Evolutionary conservation across 2,329 filamentous ascomycete genomes (phyloP).

Genomic region (Cladosporium sp.): DNA sequence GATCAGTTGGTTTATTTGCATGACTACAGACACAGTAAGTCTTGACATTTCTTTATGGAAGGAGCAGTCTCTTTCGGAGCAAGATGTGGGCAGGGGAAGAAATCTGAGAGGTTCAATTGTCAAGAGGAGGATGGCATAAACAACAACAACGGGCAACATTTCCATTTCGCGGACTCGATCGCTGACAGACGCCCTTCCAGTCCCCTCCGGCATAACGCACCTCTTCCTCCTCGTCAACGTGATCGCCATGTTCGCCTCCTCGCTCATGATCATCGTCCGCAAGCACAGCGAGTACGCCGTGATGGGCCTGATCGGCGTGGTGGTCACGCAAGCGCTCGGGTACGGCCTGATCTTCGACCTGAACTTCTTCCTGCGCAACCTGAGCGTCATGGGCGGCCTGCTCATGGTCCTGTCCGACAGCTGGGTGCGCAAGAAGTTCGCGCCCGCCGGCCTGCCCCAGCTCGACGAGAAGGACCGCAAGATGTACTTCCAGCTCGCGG

Average conservation of each 20-base stretch:
- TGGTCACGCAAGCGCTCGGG: constrained; percentile 86
- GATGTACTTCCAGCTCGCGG: constrained; percentile 99
- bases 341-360: constrained; percentile 98
- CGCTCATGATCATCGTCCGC: constrained; percentile 79
- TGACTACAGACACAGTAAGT: constrained; percentile 87
- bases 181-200: constrained; percentile 42
- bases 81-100: background rate
- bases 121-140: background rate
- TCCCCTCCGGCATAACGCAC: constrained; percentile 82
- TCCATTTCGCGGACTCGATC: background rate
- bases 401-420: constrained; percentile 98
- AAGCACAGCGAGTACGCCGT: constrained; percentile 93
- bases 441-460: constrained; percentile 85
- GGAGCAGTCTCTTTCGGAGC: background rate
- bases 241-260: constrained; percentile 76
- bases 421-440: constrained; percentile 96
- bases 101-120: background rate
- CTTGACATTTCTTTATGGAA: background rate
- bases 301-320: constrained; percentile 79
- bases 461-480: constrained; percentile 99
- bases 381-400: constrained; percentile 93
- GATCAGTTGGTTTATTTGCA: constrained; percentile 91
- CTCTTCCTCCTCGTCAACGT: constrained; percentile 89
- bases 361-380: constrained; percentile 99
- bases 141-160: background rate